Base-by-base conservation (phyloP, 805 yeast genomes). In the Wickerhamiella galacta region DNA sequence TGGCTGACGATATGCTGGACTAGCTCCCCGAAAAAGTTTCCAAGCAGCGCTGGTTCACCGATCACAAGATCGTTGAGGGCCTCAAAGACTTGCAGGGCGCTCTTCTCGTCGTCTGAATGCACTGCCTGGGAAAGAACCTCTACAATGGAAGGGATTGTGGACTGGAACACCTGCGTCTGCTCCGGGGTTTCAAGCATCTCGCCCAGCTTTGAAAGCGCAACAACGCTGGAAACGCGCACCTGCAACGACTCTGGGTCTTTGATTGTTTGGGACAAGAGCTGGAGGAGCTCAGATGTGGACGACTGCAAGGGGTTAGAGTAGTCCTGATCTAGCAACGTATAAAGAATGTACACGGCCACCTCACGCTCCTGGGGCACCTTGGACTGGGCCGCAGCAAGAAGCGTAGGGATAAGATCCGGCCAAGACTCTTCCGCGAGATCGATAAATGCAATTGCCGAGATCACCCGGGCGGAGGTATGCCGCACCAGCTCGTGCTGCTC, bases 401-500 rank as follows among this genome's bases (percentile, higher is more conserved):
- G 64, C 33, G 69, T 61, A 21, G 80, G 77, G 39, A 87, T 65
- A 43, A 90, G 66, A 26, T 71, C 74, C 4, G 75, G 68, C 96
- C 96, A 90, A 43, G 67, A 54, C 40, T 63, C 55, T 24, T 66
- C 66, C 34, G 71, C 72, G 41, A 83, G 61, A 53, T 87, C 96
- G 34, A 63, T 55, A 44, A 72, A 72, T 25, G 81, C 93, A 51
- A 90, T 80, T 28, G 83, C 75, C 19, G 95, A 74, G 46, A 90
- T 73, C 37, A 85, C 80, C 56, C 95, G 73, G 16, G 96, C 85
- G 35, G 77, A 66, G 15, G 92, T 73, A 59, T 90, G 96, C 56
- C 95, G 73, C 39, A 83, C 75, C 36, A 70, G 61, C 38, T 72
- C 66, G 36, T 64, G 58, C 42, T 70, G 67, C 54, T 75, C 77